phyloP scores from a whole-genome alignment of 2,329 filamentous ascomycete genomes.

The Fusarium bulbicola region DNA sequence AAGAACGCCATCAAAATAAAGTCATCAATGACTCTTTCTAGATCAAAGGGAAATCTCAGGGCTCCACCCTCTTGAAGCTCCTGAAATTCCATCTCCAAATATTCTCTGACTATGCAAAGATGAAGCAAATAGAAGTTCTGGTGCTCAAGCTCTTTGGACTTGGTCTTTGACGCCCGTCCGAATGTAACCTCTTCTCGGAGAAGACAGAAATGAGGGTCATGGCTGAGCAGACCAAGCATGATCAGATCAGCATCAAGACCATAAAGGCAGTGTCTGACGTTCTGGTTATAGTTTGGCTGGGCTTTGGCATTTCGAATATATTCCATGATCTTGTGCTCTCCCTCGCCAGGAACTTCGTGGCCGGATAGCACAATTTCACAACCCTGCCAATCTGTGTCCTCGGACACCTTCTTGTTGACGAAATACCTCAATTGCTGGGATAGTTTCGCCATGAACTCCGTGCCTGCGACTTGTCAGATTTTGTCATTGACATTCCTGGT shows the following conservation, averaged over 20 bases:
- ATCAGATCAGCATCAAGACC: constrained; percentile 97
- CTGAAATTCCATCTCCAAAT: constrained; percentile 96
- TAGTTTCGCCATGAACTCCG: constrained; percentile 97
- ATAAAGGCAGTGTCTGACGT: constrained; percentile 95
- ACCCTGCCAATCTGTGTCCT: constrained; percentile 97
- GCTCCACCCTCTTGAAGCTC: constrained; percentile 80
- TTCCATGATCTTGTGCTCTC: constrained; percentile 99
- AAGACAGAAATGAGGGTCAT: constrained; percentile 98
- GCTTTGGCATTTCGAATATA: constrained; percentile 98
- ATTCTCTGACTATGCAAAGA: constrained; percentile 96
- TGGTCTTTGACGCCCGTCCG: constrained; percentile 84
- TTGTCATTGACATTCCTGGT: background rate
- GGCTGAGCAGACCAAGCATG: constrained; percentile 96
- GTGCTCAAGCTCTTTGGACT: constrained; percentile 96
- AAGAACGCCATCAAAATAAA: constrained; percentile 99
- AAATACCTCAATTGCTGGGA: constrained; percentile 97
- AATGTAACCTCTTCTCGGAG: constrained; percentile 98
- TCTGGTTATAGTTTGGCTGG: constrained; percentile 90
- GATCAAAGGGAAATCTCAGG: constrained; percentile 83
- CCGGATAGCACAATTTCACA: constrained; percentile 96
- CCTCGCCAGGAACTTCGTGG: constrained; percentile 97
- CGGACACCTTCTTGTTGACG: constrained; percentile 97
- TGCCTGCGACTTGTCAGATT: constrained; percentile 57
- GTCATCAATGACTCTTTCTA: constrained; percentile 97
- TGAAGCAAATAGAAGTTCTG: constrained; percentile 99